A percentile compares a stretch with the other conserved stretches of the same genome.
phyloP scores from a whole-genome alignment of 495 filamentous ascomycete genomes.

The Chaetomium cochliodes region DNA sequence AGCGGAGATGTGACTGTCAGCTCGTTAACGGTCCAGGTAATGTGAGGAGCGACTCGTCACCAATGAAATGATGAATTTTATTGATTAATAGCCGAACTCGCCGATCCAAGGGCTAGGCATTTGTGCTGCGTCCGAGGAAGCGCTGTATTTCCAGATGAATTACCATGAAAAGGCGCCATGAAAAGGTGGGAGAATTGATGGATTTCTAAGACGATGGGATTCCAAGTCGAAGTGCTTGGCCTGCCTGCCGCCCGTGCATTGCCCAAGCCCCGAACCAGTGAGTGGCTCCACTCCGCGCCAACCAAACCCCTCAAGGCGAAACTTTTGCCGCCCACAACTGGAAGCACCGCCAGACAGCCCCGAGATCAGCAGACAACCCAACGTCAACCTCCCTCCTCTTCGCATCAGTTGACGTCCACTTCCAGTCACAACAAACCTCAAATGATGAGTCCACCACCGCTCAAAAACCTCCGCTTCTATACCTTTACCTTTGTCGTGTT shows the following conservation, averaged over 20 bases:
- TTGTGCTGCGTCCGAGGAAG: too few relatives aligned
- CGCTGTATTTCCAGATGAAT: too few relatives aligned
- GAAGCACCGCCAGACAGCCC: neutral
- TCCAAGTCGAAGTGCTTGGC: neutral
- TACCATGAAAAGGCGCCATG: too few relatives aligned
- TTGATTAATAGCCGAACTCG: too few relatives aligned
- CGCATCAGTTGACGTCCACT: neutral
- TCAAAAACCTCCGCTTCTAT: neutral
- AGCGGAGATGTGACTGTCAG: too few relatives aligned
- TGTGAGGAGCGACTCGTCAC: too few relatives aligned
- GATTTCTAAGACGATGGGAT: too few relatives aligned
- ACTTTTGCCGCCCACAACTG: conserved; percentile 16
- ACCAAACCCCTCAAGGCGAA: conserved; percentile 12
- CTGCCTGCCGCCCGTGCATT: neutral
- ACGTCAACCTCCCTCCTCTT: conserved; percentile 6
- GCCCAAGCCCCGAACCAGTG: neutral
- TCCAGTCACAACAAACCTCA: neutral
- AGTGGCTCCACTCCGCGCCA: conserved; percentile 8
- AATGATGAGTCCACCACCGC: neutral
- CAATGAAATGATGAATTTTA: too few relatives aligned
- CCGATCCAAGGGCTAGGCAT: too few relatives aligned
- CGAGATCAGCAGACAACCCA: neutral
- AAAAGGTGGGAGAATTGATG: too few relatives aligned
- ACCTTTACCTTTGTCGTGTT: neutral
- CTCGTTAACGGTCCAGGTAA: too few relatives aligned